Base-by-base conservation (phyloP, 1,284 basidiomycete genomes). In the Melanopsichium pennsylvanicum region DNA sequence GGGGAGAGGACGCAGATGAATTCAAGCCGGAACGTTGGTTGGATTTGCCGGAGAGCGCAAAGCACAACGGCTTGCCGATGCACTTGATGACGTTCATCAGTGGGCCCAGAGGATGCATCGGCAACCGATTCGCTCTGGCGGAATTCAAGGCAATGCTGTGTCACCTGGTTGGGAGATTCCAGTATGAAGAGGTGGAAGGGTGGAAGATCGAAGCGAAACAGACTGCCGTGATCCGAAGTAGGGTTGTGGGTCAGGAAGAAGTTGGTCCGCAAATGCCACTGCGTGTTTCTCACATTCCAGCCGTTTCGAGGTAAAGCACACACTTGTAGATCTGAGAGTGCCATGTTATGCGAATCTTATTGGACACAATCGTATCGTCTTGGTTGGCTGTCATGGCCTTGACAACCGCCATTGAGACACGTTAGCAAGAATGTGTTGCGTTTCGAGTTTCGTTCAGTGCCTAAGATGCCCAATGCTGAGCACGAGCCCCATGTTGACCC, bases 111-210 rank as follows among this genome's bases (percentile, higher is more conserved):
- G 70, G 64, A 3, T 80, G 78, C 46, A 72, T 80, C 16, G 78
- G 78, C 2, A 61, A 74, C 33, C 31, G 70, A 4, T 79, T 79
- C 55, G 75, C 72, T 0, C 48, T 76, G 18, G 64, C 70, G 5
- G 77, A 80, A 29, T 76, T 80, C 62, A 79, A 78, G 45, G 59
- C 71, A 8, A 70, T 80, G 43, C 41, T 74, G 7, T 63, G 56
- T 29, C 48, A 58, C n/a, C 34, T 80, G 10, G 26, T 79, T 2
- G 56, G 64, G 16, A 26, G 36, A 4, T 72, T 79, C 43, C 32
- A 66, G 4, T 77, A 76, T 23, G 66, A 70, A 2, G 11, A 31
- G 10, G 69, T 71, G 3, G 19, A 59, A 2, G 72, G 58, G 1
- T 76, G 72, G 74, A 54, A 73, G 47, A 31, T 76, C 22, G 66